Conservation (phyloP, 805 yeast genomes). For the Vanderwaltozyma verrucispora region DNA sequence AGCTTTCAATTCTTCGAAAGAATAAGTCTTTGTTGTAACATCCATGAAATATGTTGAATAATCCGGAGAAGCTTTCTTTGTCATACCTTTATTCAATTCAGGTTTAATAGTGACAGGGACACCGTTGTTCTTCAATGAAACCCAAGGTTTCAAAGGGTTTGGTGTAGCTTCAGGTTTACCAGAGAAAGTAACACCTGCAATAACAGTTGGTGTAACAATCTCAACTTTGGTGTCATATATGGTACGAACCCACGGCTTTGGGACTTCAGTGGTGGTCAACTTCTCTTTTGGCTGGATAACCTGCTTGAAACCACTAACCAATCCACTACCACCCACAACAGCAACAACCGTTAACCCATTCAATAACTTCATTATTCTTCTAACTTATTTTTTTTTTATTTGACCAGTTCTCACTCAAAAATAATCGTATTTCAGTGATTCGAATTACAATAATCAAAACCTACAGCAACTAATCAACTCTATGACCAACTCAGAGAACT, state of each 20-base stretch:
- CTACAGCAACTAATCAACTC: no score
- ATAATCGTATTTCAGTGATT: no score
- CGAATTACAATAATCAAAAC: no score
- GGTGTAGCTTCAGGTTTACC: slow-evolving; percentile 39
- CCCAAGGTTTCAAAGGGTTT: slow-evolving; percentile 70
- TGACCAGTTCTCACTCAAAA: no score
- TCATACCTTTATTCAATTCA: slow-evolving; percentile 59
- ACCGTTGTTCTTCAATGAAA: slow-evolving; percentile 67
- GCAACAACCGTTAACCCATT: no score
- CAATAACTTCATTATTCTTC: no score
- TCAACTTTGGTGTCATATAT: slow-evolving; percentile 46
- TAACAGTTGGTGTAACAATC: slow-evolving; percentile 59
- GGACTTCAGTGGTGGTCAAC: slow-evolving; percentile 31
- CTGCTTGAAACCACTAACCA: slow-evolving; percentile 11
- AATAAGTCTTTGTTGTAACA: slow-evolving; percentile 44
- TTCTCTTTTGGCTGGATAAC: slow-evolving; percentile 29
- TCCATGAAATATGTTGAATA: slow-evolving; percentile 71
- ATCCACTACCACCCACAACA: background rate
- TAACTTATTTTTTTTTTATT: no score
- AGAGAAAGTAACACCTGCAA: slow-evolving; percentile 45
- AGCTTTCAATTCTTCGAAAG: slow-evolving; percentile 57
- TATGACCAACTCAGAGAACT: no score
- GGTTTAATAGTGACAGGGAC: slow-evolving; percentile 73
- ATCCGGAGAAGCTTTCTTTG: slow-evolving; percentile 57
- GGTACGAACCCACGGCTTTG: slow-evolving; percentile 66